Evolutionary conservation across 2,329 filamentous ascomycete species (phyloP).

Genomic region (Apiospora arundinis): DNA sequence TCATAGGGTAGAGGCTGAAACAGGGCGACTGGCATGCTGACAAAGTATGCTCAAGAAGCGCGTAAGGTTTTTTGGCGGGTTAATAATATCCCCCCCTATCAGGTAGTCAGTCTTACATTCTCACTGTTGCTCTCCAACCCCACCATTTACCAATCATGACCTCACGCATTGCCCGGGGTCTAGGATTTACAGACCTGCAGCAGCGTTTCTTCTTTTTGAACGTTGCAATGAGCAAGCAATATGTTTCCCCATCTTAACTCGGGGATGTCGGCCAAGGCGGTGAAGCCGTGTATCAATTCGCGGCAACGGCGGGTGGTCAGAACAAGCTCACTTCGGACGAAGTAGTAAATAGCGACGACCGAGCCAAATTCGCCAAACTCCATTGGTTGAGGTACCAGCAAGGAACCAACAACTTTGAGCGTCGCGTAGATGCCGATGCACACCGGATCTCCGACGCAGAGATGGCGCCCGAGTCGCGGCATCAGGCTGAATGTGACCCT

Average conservation of each 20-base stretch:
- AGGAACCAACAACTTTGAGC: background rate
- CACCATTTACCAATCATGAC: background rate
- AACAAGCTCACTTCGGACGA: background rate
- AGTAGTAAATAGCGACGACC: background rate
- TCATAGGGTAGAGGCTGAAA: background rate
- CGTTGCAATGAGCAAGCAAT: background rate
- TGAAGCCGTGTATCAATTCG: background rate
- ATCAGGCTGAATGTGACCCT: background rate
- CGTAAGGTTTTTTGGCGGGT: background rate
- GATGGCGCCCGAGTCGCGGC: background rate
- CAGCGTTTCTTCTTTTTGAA: background rate
- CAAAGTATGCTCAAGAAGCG: slow-evolving; percentile 1
- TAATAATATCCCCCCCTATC: background rate
- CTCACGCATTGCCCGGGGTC: background rate
- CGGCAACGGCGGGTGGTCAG: background rate
- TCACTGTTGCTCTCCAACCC: background rate
- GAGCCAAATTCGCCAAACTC: background rate
- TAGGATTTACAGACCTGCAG: background rate
- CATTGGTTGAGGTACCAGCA: background rate
- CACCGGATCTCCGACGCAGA: background rate
- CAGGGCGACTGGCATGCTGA: background rate
- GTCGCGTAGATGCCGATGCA: background rate
- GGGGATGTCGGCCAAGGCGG: background rate
- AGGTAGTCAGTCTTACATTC: background rate
- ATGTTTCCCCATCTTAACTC: background rate